phyloP scores from a whole-genome alignment of 139 green algal species.

The Helicosporidium sp. region DNA sequence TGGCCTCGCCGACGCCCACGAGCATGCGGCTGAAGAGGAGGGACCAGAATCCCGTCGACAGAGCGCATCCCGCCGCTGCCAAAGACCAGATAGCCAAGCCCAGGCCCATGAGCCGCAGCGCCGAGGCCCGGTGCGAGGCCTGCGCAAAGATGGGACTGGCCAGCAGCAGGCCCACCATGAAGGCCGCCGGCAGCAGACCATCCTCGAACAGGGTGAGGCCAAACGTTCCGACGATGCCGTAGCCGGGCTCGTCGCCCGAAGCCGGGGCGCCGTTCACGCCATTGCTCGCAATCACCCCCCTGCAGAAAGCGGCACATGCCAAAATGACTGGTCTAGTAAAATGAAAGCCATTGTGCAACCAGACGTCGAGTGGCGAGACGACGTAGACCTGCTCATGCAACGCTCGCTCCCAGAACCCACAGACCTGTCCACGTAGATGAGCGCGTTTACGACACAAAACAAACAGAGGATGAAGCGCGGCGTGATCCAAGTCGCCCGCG shows the following conservation, averaged over 20 bases:
- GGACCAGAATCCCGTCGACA: conserved; percentile 5
- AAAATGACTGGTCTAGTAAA: background rate
- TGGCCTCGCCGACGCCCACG: conserved; percentile 83
- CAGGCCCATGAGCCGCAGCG: conserved; percentile 46
- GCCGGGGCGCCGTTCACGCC: conserved; percentile 58
- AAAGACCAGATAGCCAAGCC: conserved; percentile 57
- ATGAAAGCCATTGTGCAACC: background rate
- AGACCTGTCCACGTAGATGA: conserved; percentile 84
- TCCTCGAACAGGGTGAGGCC: conserved; percentile 65
- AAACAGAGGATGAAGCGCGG: conserved; percentile 40
- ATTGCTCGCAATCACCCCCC: conserved; percentile 67
- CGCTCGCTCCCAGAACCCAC: no score
- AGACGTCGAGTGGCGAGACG: background rate
- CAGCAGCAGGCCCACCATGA: conserved; percentile 86
- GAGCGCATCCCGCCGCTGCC: conserved; percentile 36
- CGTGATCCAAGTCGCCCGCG: conserved; percentile 42
- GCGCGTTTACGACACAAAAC: conserved; percentile 53
- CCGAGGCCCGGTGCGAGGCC: conserved; percentile 6
- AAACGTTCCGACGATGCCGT: conserved; percentile 63
- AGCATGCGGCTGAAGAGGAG: conserved; percentile 20
- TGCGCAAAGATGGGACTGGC: conserved; percentile 77
- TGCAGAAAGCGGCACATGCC: conserved; percentile 7
- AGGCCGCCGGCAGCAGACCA: conserved; percentile 67
- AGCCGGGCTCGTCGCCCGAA: conserved; percentile 17
- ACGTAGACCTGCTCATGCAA: background rate